A percentile compares a stretch with the other conserved stretches of the same genome.
These are phyloP conservation scores for Globisporangium echinulatum DNA, from an alignment of 352 stramenopile species.

Conservation along the genomic window DNA sequence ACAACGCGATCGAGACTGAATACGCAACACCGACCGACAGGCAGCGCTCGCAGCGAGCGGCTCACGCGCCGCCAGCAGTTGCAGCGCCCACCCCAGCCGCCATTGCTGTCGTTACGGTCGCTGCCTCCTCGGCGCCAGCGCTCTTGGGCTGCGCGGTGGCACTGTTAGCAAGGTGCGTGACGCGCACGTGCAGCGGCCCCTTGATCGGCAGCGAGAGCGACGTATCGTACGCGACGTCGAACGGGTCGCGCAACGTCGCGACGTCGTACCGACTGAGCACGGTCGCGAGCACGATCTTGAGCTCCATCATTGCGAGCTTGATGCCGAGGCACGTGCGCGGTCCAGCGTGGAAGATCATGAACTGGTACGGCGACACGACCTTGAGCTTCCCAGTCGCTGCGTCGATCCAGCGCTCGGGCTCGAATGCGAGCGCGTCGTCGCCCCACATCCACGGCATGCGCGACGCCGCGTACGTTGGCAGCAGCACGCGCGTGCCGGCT, in stretches of 20 bases:
- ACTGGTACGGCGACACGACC: slow-evolving; percentile 52
- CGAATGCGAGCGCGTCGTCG: slow-evolving; percentile 50
- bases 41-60: no score
- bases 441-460: slow-evolving; percentile 55
- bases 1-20: no score
- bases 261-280: slow-evolving; percentile 37
- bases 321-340: slow-evolving; percentile 55
- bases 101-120: not conserved
- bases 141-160: not conserved
- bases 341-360: slow-evolving; percentile 60
- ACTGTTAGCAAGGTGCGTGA: slow-evolving; percentile 12
- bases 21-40: no score
- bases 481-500: slow-evolving; percentile 38
- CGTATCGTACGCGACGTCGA: slow-evolving; percentile 28
- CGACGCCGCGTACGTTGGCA: slow-evolving; percentile 52
- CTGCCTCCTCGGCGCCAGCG: not conserved
- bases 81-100: no score
- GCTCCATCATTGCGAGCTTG: slow-evolving; percentile 52
- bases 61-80: no score
- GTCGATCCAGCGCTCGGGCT: slow-evolving; percentile 67
- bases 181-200: slow-evolving; percentile 19
- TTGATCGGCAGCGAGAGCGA: slow-evolving; percentile 40
- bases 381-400: slow-evolving; percentile 21
- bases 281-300: slow-evolving; percentile 43
- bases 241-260: slow-evolving; percentile 17